phyloP scores from a whole-genome alignment of 2,329 filamentous ascomycete genomes.

The Nemania sp. region DNA sequence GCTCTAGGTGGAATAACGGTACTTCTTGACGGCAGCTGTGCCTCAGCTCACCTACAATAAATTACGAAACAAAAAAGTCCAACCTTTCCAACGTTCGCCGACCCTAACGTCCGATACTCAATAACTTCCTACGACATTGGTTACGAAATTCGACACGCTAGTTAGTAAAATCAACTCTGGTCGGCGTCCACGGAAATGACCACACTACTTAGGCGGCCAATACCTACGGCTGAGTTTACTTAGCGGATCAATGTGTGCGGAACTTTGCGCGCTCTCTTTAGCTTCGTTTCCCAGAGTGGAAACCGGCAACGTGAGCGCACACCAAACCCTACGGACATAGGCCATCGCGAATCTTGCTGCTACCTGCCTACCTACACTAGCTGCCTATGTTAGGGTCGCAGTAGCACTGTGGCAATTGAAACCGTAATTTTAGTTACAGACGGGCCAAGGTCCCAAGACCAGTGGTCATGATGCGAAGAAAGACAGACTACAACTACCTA shows the following conservation, averaged over 20 bases:
- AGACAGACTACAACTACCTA: too few relatives aligned
- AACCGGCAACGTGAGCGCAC: slow-evolving; percentile 1
- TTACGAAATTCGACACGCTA: slow-evolving; percentile 3
- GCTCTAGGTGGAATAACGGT: too few relatives aligned
- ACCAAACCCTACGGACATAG: not conserved
- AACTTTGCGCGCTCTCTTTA: slow-evolving; percentile 9
- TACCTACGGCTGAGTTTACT: not conserved
- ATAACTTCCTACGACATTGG: not conserved
- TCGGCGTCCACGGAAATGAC: slow-evolving; percentile 8
- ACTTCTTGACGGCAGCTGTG: too few relatives aligned
- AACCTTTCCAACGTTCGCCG: too few relatives aligned
- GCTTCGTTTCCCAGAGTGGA: not conserved
- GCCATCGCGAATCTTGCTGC: not conserved
- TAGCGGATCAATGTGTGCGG: too few relatives aligned
- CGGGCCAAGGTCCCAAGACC: too few relatives aligned
- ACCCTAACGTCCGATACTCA: too few relatives aligned
- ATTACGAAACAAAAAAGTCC: too few relatives aligned
- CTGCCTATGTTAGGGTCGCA: not conserved
- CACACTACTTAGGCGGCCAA: not conserved
- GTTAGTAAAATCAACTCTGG: not conserved
- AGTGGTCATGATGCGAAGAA: too few relatives aligned
- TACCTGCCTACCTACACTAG: not conserved
- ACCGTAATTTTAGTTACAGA: slow-evolving; percentile 12
- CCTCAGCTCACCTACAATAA: too few relatives aligned
- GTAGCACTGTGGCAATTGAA: not conserved